Percentiles rank a stretch among this genome's conserved stretches.
phyloP scores from a whole-genome alignment of 352 stramenopile species.

The Phytophthora litchii region DNA sequence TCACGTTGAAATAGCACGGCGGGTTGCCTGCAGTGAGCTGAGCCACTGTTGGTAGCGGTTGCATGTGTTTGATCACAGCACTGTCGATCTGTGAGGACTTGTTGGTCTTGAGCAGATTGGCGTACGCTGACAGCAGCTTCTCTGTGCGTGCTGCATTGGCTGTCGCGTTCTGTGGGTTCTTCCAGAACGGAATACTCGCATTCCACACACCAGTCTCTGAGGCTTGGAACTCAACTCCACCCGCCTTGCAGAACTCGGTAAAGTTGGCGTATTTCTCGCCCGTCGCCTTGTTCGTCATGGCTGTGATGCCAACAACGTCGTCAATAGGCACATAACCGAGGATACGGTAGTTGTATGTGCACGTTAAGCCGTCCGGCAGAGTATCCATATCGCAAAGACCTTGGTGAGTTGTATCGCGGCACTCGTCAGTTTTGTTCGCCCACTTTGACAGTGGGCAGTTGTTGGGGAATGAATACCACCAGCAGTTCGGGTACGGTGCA shows the following conservation, averaged over 20 bases:
- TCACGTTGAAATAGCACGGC: slow-evolving; percentile 68
- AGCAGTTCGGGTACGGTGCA: slow-evolving; percentile 59
- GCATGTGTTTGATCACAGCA: slow-evolving; percentile 41
- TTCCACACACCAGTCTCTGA: slow-evolving; percentile 41
- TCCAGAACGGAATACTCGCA: slow-evolving; percentile 61
- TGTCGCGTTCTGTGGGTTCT: slow-evolving; percentile 50
- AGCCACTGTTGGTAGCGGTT: slow-evolving; percentile 47
- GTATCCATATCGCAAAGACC: slow-evolving; percentile 45
- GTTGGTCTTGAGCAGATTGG: slow-evolving; percentile 26
- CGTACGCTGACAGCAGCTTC: slow-evolving; percentile 58
- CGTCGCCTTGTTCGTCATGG: slow-evolving; percentile 45
- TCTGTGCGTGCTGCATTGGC: slow-evolving; percentile 50
- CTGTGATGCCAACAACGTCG: slow-evolving; percentile 79
- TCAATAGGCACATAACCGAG: slow-evolving; percentile 75
- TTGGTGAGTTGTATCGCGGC: slow-evolving; percentile 34
- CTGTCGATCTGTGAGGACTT: slow-evolving; percentile 44
- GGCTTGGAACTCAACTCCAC: slow-evolving; percentile 65
- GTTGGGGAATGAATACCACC: slow-evolving; percentile 78
- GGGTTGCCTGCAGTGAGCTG: slow-evolving; percentile 56
- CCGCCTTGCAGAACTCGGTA: slow-evolving; percentile 66
- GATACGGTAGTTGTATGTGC: slow-evolving; percentile 78
- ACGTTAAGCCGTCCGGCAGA: slow-evolving; percentile 61
- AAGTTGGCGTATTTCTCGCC: slow-evolving; percentile 60
- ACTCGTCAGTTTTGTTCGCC: slow-evolving; percentile 46
- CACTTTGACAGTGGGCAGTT: slow-evolving; percentile 50